Base-by-base conservation (phyloP, 1,284 basidiomycete genomes). In the Ustilago trichophora region DNA sequence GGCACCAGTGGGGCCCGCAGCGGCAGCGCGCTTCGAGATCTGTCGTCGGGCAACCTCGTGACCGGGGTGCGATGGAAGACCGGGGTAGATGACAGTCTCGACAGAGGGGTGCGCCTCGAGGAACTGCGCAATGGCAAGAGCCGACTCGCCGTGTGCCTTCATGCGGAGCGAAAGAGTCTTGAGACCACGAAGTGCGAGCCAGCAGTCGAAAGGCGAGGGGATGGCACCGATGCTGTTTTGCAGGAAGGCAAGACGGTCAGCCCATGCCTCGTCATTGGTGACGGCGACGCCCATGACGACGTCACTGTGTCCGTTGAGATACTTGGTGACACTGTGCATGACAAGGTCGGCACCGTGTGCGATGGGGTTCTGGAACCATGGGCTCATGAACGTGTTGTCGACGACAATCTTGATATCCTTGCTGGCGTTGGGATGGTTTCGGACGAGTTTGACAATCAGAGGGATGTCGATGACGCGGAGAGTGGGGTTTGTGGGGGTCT, bases 401-500 rank as follows among this genome's bases (percentile, higher is more conserved):
- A 76, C 74, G 27, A 76, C 72, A 33, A 77, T 64, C 51, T 62
- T 64, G 43, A 68, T 50, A 38, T 69, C 52, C 38, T 65, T 66
- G 32, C 57, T 57, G 15, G 60, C 62, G 27, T 51, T 50, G 93
- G 95, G 27, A 91, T 95, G 83, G 91, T 93, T 84, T 36, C 74
- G 73, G 15, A 70, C 75, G 60, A 93, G 83, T 26, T 85, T 80
- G 33, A 86, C 85, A 63, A 93, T 86, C 51, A 87, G 85, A 1
- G 85, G 80, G 76, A 94, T 88, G 79, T 92, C 88, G 59, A 94
- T 88, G 29, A 96, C 83, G n/a, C 89, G 88, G 11, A 98, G 88
- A 0, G 92, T 92, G 0, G 95, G 95, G 83, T 98, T 98, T 13
- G 93, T 97, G 0, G 94, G 95, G 0, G 91, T 87, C 83, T 98